A percentile compares a stretch with the other conserved stretches of the same genome.
phyloP scores from a whole-genome alignment of 2,329 filamentous ascomycete genomes.

The Pseudogymnoascus sp. region DNA sequence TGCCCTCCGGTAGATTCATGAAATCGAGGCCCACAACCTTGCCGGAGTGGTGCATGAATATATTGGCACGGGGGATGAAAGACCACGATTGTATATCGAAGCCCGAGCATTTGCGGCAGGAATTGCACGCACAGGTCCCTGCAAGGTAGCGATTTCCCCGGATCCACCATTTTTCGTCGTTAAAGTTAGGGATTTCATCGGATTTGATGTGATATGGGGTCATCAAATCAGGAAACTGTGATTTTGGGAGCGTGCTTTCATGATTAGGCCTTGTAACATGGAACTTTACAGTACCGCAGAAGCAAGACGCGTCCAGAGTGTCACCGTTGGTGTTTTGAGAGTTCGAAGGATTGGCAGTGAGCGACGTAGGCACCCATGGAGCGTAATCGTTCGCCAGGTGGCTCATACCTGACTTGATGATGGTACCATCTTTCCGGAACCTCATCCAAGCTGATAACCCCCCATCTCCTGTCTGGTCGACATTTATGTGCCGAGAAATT shows the following conservation, averaged over 20 bases:
- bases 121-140: conserved; percentile 51
- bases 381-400: conserved; percentile 12
- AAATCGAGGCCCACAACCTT: not conserved
- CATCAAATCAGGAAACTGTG: conserved; percentile 45
- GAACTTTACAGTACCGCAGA: conserved; percentile 48
- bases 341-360: conserved; percentile 9
- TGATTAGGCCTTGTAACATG: conserved; percentile 46
- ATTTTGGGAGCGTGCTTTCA: conserved; percentile 35
- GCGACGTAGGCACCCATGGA: conserved; percentile 12
- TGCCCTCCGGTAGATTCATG: conserved; percentile 30
- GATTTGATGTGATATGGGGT: conserved; percentile 35
- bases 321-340: not conserved
- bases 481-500: conserved; percentile 10
- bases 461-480: conserved; percentile 44
- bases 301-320: conserved; percentile 38
- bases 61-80: conserved; percentile 53
- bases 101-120: conserved; percentile 51
- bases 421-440: conserved; percentile 28
- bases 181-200: conserved; percentile 33
- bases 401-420: conserved; percentile 14
- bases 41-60: conserved; percentile 35
- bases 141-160: conserved; percentile 38
- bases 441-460: conserved; percentile 40
- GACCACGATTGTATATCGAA: conserved; percentile 59
- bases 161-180: conserved; percentile 19